Conservation (phyloP, 1,284 basidiomycete species). For the Pisolithus thermaeus region DNA sequence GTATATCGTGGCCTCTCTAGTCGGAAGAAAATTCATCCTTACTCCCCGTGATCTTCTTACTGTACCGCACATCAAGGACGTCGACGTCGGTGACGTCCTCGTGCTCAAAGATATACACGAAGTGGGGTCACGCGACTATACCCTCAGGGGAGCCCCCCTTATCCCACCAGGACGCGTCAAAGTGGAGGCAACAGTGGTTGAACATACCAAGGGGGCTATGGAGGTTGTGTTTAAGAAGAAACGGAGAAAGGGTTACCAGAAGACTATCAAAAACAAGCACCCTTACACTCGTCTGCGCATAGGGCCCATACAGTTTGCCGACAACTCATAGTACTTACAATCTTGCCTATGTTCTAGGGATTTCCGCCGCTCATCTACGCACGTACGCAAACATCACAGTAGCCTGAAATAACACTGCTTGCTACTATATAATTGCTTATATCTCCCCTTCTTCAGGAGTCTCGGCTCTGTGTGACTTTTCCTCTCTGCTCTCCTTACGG, state of each 20-base stretch:
- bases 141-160: conserved; percentile 69
- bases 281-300: conserved; percentile 88
- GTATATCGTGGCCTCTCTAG: conserved; percentile 89
- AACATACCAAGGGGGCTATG: conserved; percentile 94
- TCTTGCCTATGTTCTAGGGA: too few species aligned
- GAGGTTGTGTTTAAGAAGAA: conserved; percentile 94
- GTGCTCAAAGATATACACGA: conserved; percentile 86
- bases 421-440: conserved; percentile 25
- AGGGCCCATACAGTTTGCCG: conserved; percentile 52
- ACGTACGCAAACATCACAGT: too few species aligned
- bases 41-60: conserved; percentile 89
- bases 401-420: too few species aligned
- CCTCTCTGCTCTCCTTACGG: conserved; percentile 35
- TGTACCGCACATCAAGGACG: conserved; percentile 80
- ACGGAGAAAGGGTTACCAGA: conserved; percentile 91
- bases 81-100: conserved; percentile 81
- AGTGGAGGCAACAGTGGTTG: conserved; percentile 86
- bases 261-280: conserved; percentile 84
- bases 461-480: conserved; percentile 40
- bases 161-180: conserved; percentile 58
- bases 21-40: conserved; percentile 83
- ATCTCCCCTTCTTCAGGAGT: conserved; percentile 83
- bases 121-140: conserved; percentile 92
- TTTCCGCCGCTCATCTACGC: too few species aligned
- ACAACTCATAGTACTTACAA: conserved; percentile 5